Evolutionary conservation across 2,329 filamentous ascomycete species (phyloP), one percentile per base, ranked within the genome.

Genomic region (Exophiala calicioides): DNA sequence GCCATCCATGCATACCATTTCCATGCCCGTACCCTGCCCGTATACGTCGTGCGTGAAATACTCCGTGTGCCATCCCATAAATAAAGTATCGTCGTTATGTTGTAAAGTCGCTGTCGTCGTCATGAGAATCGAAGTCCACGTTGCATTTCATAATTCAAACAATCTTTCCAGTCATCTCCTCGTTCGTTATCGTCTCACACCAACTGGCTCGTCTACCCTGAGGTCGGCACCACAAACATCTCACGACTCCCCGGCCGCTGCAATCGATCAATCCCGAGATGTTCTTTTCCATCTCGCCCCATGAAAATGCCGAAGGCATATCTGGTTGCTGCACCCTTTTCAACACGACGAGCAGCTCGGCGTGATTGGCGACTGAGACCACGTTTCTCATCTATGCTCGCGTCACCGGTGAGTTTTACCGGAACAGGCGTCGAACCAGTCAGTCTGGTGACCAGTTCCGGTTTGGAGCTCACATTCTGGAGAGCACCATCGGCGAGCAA

Each of bases 401-500:
- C 32, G 31, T 58, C 57, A 70, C 60, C 39, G 68, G 65, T 45
- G 74, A 68, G 4, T 68, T 68, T 32, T 64, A 63, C 42, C 19
- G 50, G 20, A 20, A 72, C 69, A 8, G 32, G 4, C 3, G 18
- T 36, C 12, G 48, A 31, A 32, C 80, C 73, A 39, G 88, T 82
- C 2, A 95, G 70, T 31, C 86, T 74, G 0, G 78, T 81, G 16
- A 84, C 76, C 15, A 96, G 76, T 55, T 90, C 85, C 0, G 73
- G 73, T 55, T 83, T 84, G n/a, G 76, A 82, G 20, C 76, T 73
- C 2, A 85, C 80, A 27, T 82, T 78, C 39, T 82, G 77, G 63
- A 96, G 91, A 0, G 85, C 79, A 7, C 82, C 76, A 60, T 95
- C 90, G 4, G 79, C 74, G 2, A 88, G 72, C 13, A 94, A 72